Percentiles rank a stretch among this genome's conserved stretches.
Conservation (phyloP, 1,284 basidiomycete species). For the Fistulinella cinereoalba region DNA sequence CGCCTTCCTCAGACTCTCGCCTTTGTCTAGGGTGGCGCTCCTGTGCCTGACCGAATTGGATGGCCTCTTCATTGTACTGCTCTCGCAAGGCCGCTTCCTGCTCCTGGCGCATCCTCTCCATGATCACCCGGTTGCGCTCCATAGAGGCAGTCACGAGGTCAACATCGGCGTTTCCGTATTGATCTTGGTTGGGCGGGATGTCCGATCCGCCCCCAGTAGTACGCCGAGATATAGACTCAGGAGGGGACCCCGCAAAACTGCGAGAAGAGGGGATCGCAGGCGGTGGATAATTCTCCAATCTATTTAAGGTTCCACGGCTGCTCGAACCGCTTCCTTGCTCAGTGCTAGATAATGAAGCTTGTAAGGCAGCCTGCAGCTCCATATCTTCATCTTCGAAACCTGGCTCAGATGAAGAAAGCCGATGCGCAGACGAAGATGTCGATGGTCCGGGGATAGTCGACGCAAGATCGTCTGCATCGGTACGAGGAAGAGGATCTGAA, state of each 20-base stretch:
- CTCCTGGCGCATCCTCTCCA: conserved; percentile 64
- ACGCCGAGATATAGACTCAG: conserved; percentile 4
- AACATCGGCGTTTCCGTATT: conserved; percentile 33
- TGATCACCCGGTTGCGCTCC: conserved; percentile 58
- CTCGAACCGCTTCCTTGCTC: conserved; percentile 2
- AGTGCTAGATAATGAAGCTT: conserved; percentile 62
- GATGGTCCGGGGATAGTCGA: conserved; percentile 51
- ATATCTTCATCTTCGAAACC: conserved; percentile 81
- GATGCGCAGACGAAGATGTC: conserved; percentile 14
- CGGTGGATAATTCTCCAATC: conserved; percentile 22
- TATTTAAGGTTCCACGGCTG: conserved; percentile 8
- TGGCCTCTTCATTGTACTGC: conserved; percentile 47
- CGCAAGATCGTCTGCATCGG: conserved; percentile 65
- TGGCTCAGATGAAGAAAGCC: conserved; percentile 25
- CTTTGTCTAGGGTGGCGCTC: conserved; percentile 11
- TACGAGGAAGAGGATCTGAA: conserved; percentile 53
- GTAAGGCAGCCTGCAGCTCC: conserved; percentile 81
- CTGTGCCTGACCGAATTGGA: conserved; percentile 22
- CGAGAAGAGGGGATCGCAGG: conserved; percentile 29
- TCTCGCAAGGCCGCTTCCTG: conserved; percentile 69
- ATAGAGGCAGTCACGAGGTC: conserved; percentile 68
- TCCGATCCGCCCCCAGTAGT: conserved; percentile 2
- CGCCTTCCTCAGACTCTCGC: conserved; percentile 34
- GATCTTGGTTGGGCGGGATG: conserved; percentile 28
- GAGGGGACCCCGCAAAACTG: conserved; percentile 23